Evolutionary conservation across 345 rosid genomes (phyloP).

Genomic region (Citrus reticulata): DNA sequence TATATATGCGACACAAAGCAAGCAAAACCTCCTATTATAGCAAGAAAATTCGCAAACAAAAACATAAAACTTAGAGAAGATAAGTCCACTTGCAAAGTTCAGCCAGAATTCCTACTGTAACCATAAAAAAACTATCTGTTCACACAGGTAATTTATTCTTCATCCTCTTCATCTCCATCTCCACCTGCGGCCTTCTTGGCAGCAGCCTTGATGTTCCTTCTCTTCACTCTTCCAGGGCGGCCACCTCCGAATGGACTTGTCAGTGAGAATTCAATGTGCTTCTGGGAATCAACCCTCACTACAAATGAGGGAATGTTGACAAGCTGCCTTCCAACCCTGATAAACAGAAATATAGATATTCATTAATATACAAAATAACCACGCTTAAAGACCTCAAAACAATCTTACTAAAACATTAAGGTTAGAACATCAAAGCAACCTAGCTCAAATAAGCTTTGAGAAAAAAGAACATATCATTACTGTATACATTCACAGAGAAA

Average conservation of each 20-base stretch:
- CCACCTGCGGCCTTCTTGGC: conserved; percentile 38
- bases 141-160: conserved; percentile 2
- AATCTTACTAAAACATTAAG: not conserved
- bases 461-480: not conserved
- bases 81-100: not conserved
- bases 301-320: conserved; percentile 36
- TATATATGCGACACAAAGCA: not conserved
- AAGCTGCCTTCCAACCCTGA: conserved; percentile 41
- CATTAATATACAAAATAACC: not conserved
- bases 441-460: not conserved
- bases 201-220: conserved; percentile 39
- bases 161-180: conserved; percentile 42
- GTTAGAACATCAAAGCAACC: not conserved
- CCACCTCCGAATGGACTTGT: conserved; percentile 33
- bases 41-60: not conserved
- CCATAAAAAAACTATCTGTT: not conserved
- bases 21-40: not conserved
- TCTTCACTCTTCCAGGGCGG: conserved; percentile 40
- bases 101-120: not conserved
- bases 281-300: conserved; percentile 39
- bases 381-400: not conserved
- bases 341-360: not conserved
- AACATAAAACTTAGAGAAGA: not conserved
- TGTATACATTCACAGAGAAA: not conserved
- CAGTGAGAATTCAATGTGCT: conserved; percentile 32